Percentiles rank a stretch among this genome's conserved stretches.
Conservation (phyloP, 768 basidiomycete species). For the Megacollybia marginata region DNA sequence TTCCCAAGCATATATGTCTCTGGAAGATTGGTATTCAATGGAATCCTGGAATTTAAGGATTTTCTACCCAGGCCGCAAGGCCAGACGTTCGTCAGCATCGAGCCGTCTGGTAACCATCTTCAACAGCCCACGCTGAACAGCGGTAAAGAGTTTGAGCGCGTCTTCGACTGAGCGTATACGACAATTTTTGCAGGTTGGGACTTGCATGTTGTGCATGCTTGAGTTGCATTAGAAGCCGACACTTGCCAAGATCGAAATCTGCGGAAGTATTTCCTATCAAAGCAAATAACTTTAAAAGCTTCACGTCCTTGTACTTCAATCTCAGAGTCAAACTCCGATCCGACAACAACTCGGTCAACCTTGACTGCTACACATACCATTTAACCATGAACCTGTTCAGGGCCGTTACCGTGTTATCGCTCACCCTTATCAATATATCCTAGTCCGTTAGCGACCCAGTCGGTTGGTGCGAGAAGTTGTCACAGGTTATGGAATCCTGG, state of each 20-base stretch:
- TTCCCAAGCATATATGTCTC: slow-evolving; percentile 58
- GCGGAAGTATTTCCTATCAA: too few species aligned
- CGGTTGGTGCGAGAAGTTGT: too few species aligned
- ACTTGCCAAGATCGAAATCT: not conserved
- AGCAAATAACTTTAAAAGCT: too few species aligned
- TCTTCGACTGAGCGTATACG: slow-evolving; percentile 74
- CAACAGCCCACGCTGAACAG: slow-evolving; percentile 52
- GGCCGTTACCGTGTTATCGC: too few species aligned
- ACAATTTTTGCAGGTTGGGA: slow-evolving; percentile 62
- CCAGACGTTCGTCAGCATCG: slow-evolving; percentile 67
- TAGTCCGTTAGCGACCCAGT: too few species aligned
- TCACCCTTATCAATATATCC: too few species aligned
- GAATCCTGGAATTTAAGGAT: not conserved
- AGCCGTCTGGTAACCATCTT: slow-evolving; percentile 72
- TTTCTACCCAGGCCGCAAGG: slow-evolving; percentile 35
- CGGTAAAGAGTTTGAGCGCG: slow-evolving; percentile 77
- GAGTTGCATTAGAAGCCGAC: slow-evolving; percentile 1
- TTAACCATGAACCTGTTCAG: too few species aligned
- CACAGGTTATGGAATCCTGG: too few species aligned
- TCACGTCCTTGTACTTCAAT: too few species aligned
- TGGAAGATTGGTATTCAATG: slow-evolving; percentile 4
- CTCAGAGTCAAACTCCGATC: too few species aligned
- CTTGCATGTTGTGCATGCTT: slow-evolving; percentile 38
- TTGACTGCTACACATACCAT: too few species aligned
- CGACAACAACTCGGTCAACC: too few species aligned